Evolutionary conservation across 2,329 filamentous ascomycete genomes (phyloP).

Genomic region (Acephala macrosclerotiorum): DNA sequence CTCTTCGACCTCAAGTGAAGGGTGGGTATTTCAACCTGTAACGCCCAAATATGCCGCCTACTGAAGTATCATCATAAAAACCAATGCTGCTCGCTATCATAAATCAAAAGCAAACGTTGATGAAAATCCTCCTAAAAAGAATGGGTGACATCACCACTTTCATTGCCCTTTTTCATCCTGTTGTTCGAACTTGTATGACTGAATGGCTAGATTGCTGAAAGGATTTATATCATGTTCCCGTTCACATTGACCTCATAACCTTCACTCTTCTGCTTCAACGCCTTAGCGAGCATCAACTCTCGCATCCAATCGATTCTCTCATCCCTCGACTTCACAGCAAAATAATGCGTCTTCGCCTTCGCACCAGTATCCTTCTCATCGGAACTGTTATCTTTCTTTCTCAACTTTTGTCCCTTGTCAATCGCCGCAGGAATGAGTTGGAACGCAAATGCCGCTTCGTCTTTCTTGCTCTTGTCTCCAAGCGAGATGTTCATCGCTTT

Average conservation of each 20-base stretch:
- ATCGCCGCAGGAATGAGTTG: slow-evolving; percentile 74
- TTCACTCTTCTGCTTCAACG: slow-evolving; percentile 81
- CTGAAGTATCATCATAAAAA: slow-evolving; percentile 10
- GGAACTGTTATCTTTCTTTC: slow-evolving; percentile 48
- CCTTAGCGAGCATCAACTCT: slow-evolving; percentile 90
- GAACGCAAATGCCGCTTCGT: slow-evolving; percentile 78
- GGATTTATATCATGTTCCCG: slow-evolving; percentile 72
- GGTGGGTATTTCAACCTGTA: neutral
- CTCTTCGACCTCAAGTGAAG: slow-evolving; percentile 17
- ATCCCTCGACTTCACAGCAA: slow-evolving; percentile 85
- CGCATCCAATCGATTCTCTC: slow-evolving; percentile 98
- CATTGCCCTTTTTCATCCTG: neutral
- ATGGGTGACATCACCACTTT: slow-evolving; percentile 16
- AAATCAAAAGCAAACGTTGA: neutral
- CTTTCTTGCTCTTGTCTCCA: slow-evolving; percentile 57
- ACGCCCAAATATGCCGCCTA: slow-evolving; percentile 28
- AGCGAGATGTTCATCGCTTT: slow-evolving; percentile 75
- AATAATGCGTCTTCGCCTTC: slow-evolving; percentile 88
- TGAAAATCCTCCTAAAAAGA: slow-evolving; percentile 12
- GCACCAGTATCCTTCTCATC: slow-evolving; percentile 59
- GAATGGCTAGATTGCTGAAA: neutral
- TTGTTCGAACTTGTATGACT: slow-evolving; percentile 8
- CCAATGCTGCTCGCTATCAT: slow-evolving; percentile 13
- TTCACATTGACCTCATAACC: slow-evolving; percentile 86
- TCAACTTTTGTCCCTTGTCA: slow-evolving; percentile 56